Evolutionary conservation across 2,329 filamentous ascomycete genomes (phyloP), one percentile per base, ranked within the genome.

Genomic region (Mycocentrospora acerina): DNA sequence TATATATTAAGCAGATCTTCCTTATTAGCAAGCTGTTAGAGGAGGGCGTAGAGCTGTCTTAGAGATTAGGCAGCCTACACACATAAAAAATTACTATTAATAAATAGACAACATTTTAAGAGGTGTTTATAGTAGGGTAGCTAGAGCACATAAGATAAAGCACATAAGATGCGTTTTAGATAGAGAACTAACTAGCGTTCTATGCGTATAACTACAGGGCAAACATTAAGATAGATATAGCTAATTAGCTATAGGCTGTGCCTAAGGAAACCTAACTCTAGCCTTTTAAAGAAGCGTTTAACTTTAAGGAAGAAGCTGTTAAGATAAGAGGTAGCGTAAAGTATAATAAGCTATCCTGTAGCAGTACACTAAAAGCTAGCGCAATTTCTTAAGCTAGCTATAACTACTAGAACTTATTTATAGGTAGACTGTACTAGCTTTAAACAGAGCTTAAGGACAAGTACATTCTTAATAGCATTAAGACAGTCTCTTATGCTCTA

Each of bases 1-100:
- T 18, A 24, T 37, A 37, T 19, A 37, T 37, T 32, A 37, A 37
- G 17, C 2, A 37, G 35, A 30, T 37, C 22, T 37, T 37, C 12
- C 11, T 37, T 19, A 17, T 28, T 19, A 16, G 29, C n/a, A 12
- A 37, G 29, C 35, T 37, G 7, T 28, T 37, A 37, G 35, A 15
- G 12, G 15, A 37, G 15, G 15, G 35, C 9, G 24, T 37, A 27
- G 11, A 37, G 35, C 35, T 15, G 18, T 37, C 24, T 32, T 37
- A 15, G 35, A 22, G 24, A 24, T 7, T 37, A 32, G 29, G 30
- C 16, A 16, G 34, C 19, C 18, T 16, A 14, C 12, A 36, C 16
- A 36, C 18, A 24, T 15, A 36, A 16, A 36, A 36, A 4, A 36
- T 36, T 17, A 36, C 34, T 10, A 29, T 16, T 12, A 36, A 36